Base-by-base conservation (phyloP, 2,329 filamentous ascomycete species). In the Cadophora gregata region DNA sequence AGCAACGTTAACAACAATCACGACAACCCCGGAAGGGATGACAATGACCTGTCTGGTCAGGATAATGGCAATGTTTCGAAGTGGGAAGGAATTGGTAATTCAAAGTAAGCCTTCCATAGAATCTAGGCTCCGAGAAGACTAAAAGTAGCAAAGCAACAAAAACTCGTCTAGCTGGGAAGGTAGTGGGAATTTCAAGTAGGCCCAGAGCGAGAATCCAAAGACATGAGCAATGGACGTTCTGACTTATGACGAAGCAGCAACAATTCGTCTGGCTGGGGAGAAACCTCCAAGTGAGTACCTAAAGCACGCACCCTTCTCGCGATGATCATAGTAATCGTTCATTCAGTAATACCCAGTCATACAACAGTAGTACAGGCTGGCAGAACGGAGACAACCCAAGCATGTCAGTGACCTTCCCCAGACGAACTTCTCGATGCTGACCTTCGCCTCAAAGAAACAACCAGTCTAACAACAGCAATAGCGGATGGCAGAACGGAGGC, bases 1-100 rank as follows among this genome's bases (percentile, higher is more conserved):
- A 36, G 27, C n/a, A 50, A 14, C n/a, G n/a, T n/a, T n/a, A n/a
- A n/a, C 42, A 66, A 61, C 29, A 59, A 67, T 36, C 63, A 38
- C 21, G n/a, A n/a, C 5, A 59, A 47, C 50, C 42, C 61, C n/a
- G 50, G 61, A 21, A 21, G 42, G 42, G 42, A n/a, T 10, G 10
- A 47, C 19, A 21, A 12, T 21, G n/a, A 12, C 19, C 42, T 21
- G 19, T 47, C 42, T 5, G 19, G 42, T 47, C 42, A 47, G 42
- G 21, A 47, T 47, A 47, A 21, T 9, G 19, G 42, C 42, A 47
- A 47, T 21, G 42, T 4, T 2, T 47, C 42, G 42, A 47, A 21
- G 7, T 55, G 61, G 61, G 51, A 27, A 21, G 38, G 21, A 25
- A 59, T 45, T 33, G 36, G 25, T 14, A 21, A 42, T 25, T 45